phyloP scores from a whole-genome alignment of 345 rosid genomes.

The Acer negundo region DNA sequence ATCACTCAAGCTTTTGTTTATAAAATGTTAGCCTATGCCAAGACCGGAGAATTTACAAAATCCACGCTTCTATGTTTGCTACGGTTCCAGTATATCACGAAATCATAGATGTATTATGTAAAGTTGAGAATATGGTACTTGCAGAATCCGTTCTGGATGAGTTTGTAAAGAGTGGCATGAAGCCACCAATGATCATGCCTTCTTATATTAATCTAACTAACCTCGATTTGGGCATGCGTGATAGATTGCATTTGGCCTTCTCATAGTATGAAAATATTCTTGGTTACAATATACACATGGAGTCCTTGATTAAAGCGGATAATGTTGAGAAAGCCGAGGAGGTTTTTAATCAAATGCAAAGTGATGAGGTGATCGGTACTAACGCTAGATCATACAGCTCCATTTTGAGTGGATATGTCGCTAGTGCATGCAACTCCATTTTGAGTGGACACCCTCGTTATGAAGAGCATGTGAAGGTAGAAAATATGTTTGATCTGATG shows the following conservation, averaged over 20 bases:
- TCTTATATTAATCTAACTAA: too few species aligned
- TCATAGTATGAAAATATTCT: too few species aligned
- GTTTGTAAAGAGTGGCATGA: slow-evolving; percentile 61
- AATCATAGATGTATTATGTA: slow-evolving; percentile 62
- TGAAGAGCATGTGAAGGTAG: slow-evolving; percentile 55
- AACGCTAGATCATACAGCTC: slow-evolving; percentile 20
- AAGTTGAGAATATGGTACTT: slow-evolving; percentile 48
- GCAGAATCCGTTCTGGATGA: slow-evolving; percentile 72
- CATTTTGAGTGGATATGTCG: slow-evolving; percentile 8
- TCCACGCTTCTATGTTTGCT: slow-evolving; percentile 50
- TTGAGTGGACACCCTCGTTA: slow-evolving; percentile 55
- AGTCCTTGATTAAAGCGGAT: too few species aligned
- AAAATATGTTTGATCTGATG: slow-evolving; percentile 67
- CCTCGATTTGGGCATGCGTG: too few species aligned
- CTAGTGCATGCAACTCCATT: slow-evolving; percentile 57
- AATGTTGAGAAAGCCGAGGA: too few species aligned
- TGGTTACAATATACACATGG: too few species aligned
- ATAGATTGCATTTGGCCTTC: too few species aligned
- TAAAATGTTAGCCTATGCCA: slow-evolving; percentile 75
- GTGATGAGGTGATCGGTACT: slow-evolving; percentile 62
- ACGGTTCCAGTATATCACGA: slow-evolving; percentile 70
- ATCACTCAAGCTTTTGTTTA: slow-evolving; percentile 76
- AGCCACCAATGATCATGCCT: slow-evolving; percentile 62
- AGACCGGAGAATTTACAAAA: slow-evolving; percentile 46
- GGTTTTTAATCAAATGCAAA: too few species aligned